phyloP scores from a whole-genome alignment of 2,329 filamentous ascomycete species.

The Raffaelea ambrosiae region DNA sequence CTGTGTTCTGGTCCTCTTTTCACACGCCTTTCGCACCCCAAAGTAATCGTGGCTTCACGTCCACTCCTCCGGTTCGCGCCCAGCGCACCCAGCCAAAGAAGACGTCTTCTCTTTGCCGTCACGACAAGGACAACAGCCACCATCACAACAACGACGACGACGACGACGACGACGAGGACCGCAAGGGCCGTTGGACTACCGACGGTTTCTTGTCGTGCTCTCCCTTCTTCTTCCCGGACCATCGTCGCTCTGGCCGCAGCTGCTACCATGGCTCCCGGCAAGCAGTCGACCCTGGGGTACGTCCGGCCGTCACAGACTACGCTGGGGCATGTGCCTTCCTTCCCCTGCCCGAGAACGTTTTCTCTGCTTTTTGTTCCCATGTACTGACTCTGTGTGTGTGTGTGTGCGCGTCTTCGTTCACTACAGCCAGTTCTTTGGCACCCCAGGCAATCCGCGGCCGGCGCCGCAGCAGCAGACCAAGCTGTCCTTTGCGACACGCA shows the following conservation, averaged over 20 bases:
- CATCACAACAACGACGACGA: not conserved
- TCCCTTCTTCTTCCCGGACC: not conserved
- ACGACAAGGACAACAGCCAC: too few relatives aligned
- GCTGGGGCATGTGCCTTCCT: slow-evolving; percentile 50
- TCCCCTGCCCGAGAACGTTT: too few relatives aligned
- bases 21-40: not conserved
- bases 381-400: not conserved
- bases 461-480: slow-evolving; percentile 64
- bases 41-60: slow-evolving; percentile 9
- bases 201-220: not conserved
- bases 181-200: not conserved
- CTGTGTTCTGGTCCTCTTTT: not conserved
- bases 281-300: slow-evolving; percentile 84
- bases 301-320: slow-evolving; percentile 67
- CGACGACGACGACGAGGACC: not conserved
- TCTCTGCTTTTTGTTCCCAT: not conserved
- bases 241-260: not conserved
- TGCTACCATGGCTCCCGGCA: slow-evolving; percentile 38
- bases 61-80: slow-evolving; percentile 5
- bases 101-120: not conserved
- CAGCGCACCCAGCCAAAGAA: not conserved
- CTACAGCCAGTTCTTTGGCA: slow-evolving; percentile 76
- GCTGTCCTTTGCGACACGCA: slow-evolving; percentile 58
- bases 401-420: not conserved
- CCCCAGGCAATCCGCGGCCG: slow-evolving; percentile 49